Base-by-base conservation (phyloP, 768 basidiomycete species). In the Termitomyces sp. region DNA sequence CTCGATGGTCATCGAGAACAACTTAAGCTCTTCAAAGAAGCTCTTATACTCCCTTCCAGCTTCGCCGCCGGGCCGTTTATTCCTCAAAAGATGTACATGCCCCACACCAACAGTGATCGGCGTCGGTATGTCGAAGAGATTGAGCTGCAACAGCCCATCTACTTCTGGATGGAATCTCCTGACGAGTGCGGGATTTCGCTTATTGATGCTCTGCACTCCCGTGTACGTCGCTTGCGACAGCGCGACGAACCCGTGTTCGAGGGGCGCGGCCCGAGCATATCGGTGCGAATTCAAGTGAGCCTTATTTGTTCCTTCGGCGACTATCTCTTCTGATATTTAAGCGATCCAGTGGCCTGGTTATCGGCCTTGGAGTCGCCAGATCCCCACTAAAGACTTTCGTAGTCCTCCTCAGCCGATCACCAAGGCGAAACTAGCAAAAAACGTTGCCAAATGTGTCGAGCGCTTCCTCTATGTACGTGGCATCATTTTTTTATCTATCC, bases 341-440 rank as follows among this genome's bases (percentile, higher is more conserved):
- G 1, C 42, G 55, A 58, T 17, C 9, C 58, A 91, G 89, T 91
- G 89, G 89, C 88, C 88, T 5, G 88, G 89, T 1, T 91, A 91
- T 61, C 73, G 81, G 30, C 78, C 82, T 45, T 91, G 88, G 88
- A 87, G 84, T 55, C 79, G 86, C 54, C 89, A 91, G 66, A 91
- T 91, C 58, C 89, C 89, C 8, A 91, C 89, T 1, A 83, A 84
- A 67, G 89, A 91, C 68, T 91, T 90, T 67, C 79, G 81, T 39
- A 89, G 81, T 59, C 88, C 89, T 0, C 89, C 88, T 39, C 80
- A 86, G 6, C 88, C 85, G 3, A 89, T 91, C 62, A 91, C 89
- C 1, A 78, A 80, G 52, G 79, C 81, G 19, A 91, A 91, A 65
- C 76, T 91, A 16, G 89, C 87, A 0, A 89, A 88, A 66, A 90